A percentile compares a stretch with the other conserved stretches of the same genome.
These are phyloP conservation scores for Naganishia albida DNA, from an alignment of 1,284 basidiomycete species.

Conservation along the genomic window DNA sequence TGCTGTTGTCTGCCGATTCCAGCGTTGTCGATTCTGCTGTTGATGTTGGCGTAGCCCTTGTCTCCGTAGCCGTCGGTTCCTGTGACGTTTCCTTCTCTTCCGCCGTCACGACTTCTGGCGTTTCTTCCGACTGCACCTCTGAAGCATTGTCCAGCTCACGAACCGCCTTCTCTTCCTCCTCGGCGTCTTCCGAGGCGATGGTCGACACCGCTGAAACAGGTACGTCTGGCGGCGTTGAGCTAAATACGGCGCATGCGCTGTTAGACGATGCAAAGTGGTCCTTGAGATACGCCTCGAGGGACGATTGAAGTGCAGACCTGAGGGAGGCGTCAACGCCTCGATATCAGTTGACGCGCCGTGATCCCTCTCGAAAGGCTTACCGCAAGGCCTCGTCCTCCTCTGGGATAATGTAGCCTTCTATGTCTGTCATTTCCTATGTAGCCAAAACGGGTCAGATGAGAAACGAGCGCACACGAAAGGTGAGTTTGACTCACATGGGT, in stretches of 20 bases:
- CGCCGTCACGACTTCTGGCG: constrained; percentile 6
- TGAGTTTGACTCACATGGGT: constrained; percentile 62
- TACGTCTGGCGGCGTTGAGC: constrained; percentile 30
- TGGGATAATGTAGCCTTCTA: constrained; percentile 71
- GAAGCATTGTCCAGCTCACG: constrained; percentile 37
- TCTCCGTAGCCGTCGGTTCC: constrained; percentile 13
- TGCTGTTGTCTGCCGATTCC: too few relatives aligned
- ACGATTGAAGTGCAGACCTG: constrained; percentile 69
- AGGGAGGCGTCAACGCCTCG: not conserved
- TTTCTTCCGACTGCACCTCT: constrained; percentile 9
- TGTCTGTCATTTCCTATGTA: constrained; percentile 18
- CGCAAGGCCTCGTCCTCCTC: constrained; percentile 71
- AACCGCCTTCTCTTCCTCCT: constrained; percentile 39
- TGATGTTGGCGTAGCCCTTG: not conserved
- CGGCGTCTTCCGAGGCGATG: constrained; percentile 42
- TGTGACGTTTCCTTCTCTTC: constrained; percentile 30
- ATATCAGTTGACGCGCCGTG: not conserved
- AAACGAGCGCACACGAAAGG: constrained; percentile 7
- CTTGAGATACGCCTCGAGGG: constrained; percentile 67
- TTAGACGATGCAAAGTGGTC: constrained; percentile 69
- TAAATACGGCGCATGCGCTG: constrained; percentile 70
- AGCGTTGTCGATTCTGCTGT: too few relatives aligned
- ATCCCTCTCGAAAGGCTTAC: constrained; percentile 54
- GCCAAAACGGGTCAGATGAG: constrained; percentile 5
- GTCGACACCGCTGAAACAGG: constrained; percentile 25